phyloP scores from a whole-genome alignment of 2,329 filamentous ascomycete genomes.

The Hypoxylon rubiginosum region DNA sequence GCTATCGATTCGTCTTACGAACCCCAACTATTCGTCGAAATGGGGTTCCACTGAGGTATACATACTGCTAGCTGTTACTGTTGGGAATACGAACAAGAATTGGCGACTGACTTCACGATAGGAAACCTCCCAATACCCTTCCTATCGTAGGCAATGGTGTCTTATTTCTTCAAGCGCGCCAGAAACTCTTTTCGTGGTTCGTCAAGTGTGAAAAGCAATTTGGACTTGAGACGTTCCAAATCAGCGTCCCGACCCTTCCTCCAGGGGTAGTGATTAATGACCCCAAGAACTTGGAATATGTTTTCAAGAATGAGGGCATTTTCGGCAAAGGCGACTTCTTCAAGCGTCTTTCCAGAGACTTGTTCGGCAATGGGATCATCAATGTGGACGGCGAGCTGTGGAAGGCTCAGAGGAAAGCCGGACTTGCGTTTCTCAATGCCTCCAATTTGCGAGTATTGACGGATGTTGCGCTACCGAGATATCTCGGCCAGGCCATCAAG shows the following conservation, averaged over 20 bases:
- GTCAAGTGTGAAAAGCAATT: conserved; percentile 68
- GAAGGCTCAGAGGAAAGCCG: conserved; percentile 73
- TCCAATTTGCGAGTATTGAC: conserved; percentile 70
- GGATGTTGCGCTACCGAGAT: conserved; percentile 68
- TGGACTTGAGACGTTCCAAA: conserved; percentile 72
- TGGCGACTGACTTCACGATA: conserved; percentile 42
- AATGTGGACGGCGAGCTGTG: conserved; percentile 75
- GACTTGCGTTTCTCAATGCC: conserved; percentile 69
- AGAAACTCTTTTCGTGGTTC: conserved; percentile 74
- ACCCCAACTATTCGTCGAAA: conserved; percentile 47
- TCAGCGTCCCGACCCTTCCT: conserved; percentile 72
- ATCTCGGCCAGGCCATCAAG: conserved; percentile 60
- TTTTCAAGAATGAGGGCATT: conserved; percentile 71
- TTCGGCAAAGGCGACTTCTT: conserved; percentile 75
- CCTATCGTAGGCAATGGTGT: conserved; percentile 73
- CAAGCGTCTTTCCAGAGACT: conserved; percentile 69
- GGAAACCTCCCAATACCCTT: conserved; percentile 64
- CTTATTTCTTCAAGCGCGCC: conserved; percentile 70
- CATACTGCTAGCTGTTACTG: not conserved
- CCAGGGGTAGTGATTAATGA: conserved; percentile 74
- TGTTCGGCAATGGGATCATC: conserved; percentile 76
- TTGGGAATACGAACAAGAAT: not conserved
- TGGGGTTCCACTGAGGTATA: conserved; percentile 52
- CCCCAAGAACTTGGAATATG: conserved; percentile 72
- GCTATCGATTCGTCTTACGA: conserved; percentile 45